phyloP scores from a whole-genome alignment of 2,329 filamentous ascomycete species.

The Podosphaera xanthii region DNA sequence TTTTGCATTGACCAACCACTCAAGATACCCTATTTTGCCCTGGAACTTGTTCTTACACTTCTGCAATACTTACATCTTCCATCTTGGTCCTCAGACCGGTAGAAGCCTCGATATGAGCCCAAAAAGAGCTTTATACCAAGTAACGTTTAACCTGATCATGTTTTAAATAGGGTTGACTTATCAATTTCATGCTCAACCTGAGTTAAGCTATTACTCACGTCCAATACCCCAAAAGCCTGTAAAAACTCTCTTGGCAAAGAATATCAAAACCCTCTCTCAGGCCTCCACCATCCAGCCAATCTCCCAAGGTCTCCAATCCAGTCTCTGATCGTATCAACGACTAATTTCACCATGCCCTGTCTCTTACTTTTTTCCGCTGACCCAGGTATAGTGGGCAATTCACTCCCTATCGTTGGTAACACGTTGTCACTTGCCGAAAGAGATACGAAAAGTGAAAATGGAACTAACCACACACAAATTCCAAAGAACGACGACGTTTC shows the following conservation, averaged over 20 bases:
- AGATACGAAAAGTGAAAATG: constrained; percentile 86
- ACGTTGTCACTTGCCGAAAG: constrained; percentile 89
- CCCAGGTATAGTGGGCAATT: constrained; percentile 23
- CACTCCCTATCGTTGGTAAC: constrained; percentile 71
- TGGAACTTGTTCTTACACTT: too few species aligned
- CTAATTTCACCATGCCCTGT: constrained; percentile 42
- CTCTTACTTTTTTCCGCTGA: constrained; percentile 26
- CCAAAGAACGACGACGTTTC: constrained; percentile 95
- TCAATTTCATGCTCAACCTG: background rate
- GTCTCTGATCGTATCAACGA: constrained; percentile 34
- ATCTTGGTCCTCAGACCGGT: too few species aligned
- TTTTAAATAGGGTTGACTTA: background rate
- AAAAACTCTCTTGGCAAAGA: background rate
- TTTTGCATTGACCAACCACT: too few species aligned
- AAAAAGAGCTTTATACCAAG: too few species aligned
- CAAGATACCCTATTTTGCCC: too few species aligned
- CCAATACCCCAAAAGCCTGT: background rate
- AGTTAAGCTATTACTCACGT: background rate
- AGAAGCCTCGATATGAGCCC: too few species aligned
- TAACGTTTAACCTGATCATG: too few species aligned
- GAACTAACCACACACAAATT: constrained; percentile 87
- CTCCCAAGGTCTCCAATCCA: constrained; percentile 21
- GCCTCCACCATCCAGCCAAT: constrained; percentile 13
- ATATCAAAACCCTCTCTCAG: constrained; percentile 11
- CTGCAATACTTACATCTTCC: too few species aligned